Evolutionary conservation across 208 protist species (phyloP).

Genomic region (Leishmania gerbilli): DNA sequence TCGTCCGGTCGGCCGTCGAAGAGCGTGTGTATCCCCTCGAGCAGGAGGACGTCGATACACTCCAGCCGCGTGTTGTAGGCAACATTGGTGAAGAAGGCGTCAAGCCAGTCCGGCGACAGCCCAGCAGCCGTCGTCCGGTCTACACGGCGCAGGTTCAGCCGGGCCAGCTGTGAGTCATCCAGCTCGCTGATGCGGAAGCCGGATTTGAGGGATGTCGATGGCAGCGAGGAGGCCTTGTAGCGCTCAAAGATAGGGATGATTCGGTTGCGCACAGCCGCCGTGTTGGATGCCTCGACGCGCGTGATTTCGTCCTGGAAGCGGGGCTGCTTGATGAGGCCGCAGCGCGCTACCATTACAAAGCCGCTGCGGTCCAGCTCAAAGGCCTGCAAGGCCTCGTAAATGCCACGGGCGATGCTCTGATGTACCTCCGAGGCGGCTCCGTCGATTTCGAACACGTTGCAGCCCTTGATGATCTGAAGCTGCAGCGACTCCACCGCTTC

Average conservation of each 20-base stretch:
- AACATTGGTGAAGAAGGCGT: conserved; percentile 89
- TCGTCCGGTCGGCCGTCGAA: conserved; percentile 75
- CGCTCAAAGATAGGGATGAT: conserved; percentile 88
- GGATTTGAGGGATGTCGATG: conserved; percentile 80
- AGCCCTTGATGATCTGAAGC: conserved; percentile 90
- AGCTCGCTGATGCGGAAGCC: conserved; percentile 86
- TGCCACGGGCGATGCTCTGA: conserved; percentile 73
- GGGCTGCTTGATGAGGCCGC: conserved; percentile 77
- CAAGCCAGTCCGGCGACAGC: conserved; percentile 85
- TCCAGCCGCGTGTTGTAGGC: conserved; percentile 86
- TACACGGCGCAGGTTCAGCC: conserved; percentile 76
- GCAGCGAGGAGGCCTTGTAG: conserved; percentile 84
- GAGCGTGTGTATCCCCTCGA: conserved; percentile 85
- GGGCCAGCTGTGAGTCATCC: conserved; percentile 68
- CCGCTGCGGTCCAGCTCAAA: conserved; percentile 90
- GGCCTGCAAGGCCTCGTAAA: conserved; percentile 80
- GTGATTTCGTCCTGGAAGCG: conserved; percentile 84
- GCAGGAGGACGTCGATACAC: conserved; percentile 77
- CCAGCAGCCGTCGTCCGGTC: conserved; percentile 57
- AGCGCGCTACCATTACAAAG: conserved; percentile 79
- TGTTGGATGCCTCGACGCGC: conserved; percentile 75
- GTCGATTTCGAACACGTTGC: conserved; percentile 90
- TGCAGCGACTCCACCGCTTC: conserved; percentile 88
- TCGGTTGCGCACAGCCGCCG: conserved; percentile 72
- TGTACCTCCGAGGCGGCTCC: conserved; percentile 77